Evolutionary conservation across 345 rosid genomes (phyloP), one percentile per base, ranked within the genome.

Genomic region (Mercurialis annua): DNA sequence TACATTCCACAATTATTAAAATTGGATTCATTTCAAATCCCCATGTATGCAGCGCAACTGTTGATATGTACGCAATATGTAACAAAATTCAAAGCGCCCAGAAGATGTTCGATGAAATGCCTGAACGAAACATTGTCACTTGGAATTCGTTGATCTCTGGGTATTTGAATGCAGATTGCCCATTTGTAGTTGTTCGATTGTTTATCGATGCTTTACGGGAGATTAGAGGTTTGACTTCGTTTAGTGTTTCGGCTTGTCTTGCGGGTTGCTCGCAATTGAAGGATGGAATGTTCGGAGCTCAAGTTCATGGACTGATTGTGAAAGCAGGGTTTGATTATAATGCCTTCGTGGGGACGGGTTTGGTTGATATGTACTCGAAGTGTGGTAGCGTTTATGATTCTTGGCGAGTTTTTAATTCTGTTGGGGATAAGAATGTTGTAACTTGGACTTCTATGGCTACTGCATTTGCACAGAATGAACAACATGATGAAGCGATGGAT

Each of bases 71-170:
- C 17, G 70, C 69, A 0, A 71, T 76, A 42, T 65, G 73, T 7
- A 62, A 78, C 8, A 53, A 49, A 38, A 71, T 71, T 21, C 23
- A 26, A 9, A 54, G 31, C 31, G 80, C 82, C 5, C 69, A 50
- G 24, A 47, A 49, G 10, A 2, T 77, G 64, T 80, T 80, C 44
- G 73, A 80, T 30, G 78, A 72, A 66, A 65, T 70, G 73, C 71
- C 54, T 23, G 26, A 69, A 2, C 67, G 73, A 66, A 77, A 77
- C 20, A 70, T 23, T 6, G 82, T 80, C 27, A 40, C 79, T 4
- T 78, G 82, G 79, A 73, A 65, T 21, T 79, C 79, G 14, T 73
- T 78, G 56, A 71, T 81, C 62, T 76, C 71, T 20, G 79, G 77
- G 29, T 68, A 76, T 68, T 47, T 73, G 65, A 43, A 68, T 74